Percentiles rank a stretch among this genome's conserved stretches.
phyloP scores from a whole-genome alignment of 164 flowering plant genomes.

The Kingdonia uniflora region DNA sequence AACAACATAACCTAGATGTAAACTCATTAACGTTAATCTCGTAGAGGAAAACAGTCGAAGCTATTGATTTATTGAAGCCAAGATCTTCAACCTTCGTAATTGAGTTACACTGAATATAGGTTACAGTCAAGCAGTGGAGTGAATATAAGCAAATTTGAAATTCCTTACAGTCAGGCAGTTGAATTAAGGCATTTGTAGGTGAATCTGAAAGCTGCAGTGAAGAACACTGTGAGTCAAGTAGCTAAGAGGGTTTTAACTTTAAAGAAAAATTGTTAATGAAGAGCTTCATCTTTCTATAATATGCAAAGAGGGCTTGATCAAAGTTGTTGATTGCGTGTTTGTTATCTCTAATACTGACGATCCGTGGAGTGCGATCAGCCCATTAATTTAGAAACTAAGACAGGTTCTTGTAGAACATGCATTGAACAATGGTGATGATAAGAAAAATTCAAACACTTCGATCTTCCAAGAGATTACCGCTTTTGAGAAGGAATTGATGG shows the following conservation, averaged over 20 bases:
- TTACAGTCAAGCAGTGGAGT: too few species aligned
- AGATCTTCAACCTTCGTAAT: slow-evolving; percentile 48
- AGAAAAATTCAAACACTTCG: slow-evolving; percentile 25
- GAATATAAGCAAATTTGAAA: too few species aligned
- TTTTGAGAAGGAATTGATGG: slow-evolving; percentile 40
- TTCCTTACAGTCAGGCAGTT: slow-evolving; percentile 8
- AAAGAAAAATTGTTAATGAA: slow-evolving; percentile 22
- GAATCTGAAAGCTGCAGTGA: slow-evolving; percentile 34
- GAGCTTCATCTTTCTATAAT: slow-evolving; percentile 47
- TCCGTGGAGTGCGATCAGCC: slow-evolving; percentile 36
- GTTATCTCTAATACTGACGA: slow-evolving; percentile 44
- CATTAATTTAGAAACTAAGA: slow-evolving; percentile 44
- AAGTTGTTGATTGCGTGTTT: slow-evolving; percentile 36
- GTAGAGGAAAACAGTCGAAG: slow-evolving; percentile 43
- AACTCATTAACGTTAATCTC: slow-evolving; percentile 55
- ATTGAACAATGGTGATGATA: slow-evolving; percentile 21
- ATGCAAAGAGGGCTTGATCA: slow-evolving; percentile 43
- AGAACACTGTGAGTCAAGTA: slow-evolving; percentile 36
- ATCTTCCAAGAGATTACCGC: slow-evolving; percentile 37
- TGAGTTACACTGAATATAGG: too few species aligned
- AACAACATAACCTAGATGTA: slow-evolving; percentile 61
- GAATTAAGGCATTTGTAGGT: slow-evolving; percentile 59
- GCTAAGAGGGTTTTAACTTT: slow-evolving; percentile 30
- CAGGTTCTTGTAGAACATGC: slow-evolving; percentile 50
- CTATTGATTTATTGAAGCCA: slow-evolving; percentile 45